Evolutionary conservation across 1,284 basidiomycete genomes (phyloP).

Genomic region (Puccinia hordei): DNA sequence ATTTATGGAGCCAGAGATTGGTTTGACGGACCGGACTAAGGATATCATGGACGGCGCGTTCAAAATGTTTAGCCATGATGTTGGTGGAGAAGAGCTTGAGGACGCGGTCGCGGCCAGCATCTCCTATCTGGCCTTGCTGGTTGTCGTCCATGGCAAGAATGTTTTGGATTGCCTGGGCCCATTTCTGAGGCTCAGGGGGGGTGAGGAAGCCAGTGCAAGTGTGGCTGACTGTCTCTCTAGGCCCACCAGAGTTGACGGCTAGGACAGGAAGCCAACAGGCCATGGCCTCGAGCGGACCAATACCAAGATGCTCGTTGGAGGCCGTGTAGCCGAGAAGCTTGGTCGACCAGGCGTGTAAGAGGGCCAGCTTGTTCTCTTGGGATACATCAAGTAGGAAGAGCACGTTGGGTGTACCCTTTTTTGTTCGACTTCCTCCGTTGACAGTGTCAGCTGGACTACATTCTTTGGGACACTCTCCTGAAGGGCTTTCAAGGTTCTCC

Average conservation of each 20-base stretch:
- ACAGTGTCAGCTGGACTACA: constrained; percentile 60
- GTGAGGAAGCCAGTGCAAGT: too few relatives aligned
- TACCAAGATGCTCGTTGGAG: constrained; percentile 93
- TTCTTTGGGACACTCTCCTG: constrained; percentile 53
- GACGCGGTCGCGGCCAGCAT: constrained; percentile 68
- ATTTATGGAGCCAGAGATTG: too few relatives aligned
- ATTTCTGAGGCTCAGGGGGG: too few relatives aligned
- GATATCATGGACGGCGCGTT: too few relatives aligned
- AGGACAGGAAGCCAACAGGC: constrained; percentile 84
- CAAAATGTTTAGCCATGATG: constrained; percentile 71
- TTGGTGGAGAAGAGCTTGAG: constrained; percentile 66
- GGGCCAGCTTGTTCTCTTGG: constrained; percentile 73
- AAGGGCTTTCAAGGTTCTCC: too few relatives aligned
- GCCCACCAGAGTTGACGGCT: too few relatives aligned
- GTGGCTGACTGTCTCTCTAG: too few relatives aligned
- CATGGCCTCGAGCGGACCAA: constrained; percentile 95
- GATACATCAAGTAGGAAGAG: constrained; percentile 85
- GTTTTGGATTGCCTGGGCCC: too few relatives aligned
- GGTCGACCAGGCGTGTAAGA: constrained; percentile 67
- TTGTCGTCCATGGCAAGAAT: too few relatives aligned
- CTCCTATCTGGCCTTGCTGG: too few relatives aligned
- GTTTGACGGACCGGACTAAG: too few relatives aligned
- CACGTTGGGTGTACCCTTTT: constrained; percentile 65
- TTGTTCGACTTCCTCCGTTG: constrained; percentile 59
- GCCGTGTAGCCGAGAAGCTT: constrained; percentile 87